Percentiles rank a stretch among this genome's conserved stretches.
phyloP scores from a whole-genome alignment of 495 filamentous ascomycete species.

The Lophium mytilinum region DNA sequence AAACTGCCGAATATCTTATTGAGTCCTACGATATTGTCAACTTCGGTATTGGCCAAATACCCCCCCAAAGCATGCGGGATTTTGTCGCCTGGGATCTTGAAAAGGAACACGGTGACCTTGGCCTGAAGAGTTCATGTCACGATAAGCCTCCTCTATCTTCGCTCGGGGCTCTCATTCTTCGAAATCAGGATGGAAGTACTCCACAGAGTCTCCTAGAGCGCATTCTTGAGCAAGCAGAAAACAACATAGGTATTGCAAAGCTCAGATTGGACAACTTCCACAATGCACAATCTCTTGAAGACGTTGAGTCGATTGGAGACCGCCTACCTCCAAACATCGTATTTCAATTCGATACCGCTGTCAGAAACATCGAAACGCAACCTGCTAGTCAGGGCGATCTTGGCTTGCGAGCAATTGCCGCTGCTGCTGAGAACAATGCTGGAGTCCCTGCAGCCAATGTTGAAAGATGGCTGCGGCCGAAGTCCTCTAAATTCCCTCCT shows the following conservation, averaged over 20 bases:
- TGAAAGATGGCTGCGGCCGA: not conserved
- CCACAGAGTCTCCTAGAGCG: not conserved
- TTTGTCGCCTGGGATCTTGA: slow-evolving; percentile 10
- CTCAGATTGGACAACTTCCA: slow-evolving; percentile 4
- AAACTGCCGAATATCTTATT: not conserved
- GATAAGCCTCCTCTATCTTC: slow-evolving; percentile 8
- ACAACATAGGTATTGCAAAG: slow-evolving; percentile 5
- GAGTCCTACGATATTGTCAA: slow-evolving; percentile 9
- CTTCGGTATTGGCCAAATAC: not conserved
- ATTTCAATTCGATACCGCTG: slow-evolving; percentile 1
- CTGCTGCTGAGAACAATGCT: not conserved
- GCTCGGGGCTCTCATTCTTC: slow-evolving; percentile 2
- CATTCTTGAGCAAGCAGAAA: not conserved
- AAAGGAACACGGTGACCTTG: slow-evolving; percentile 9
- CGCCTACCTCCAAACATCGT: slow-evolving; percentile 7
- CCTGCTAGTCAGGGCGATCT: slow-evolving; percentile 1
- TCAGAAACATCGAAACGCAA: not conserved
- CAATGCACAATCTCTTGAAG: not conserved
- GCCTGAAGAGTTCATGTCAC: not conserved
- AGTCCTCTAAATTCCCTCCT: not conserved
- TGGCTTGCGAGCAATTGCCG: slow-evolving; percentile 5
- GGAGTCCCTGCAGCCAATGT: slow-evolving; percentile 1
- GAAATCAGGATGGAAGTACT: not conserved
- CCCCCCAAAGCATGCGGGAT: not conserved
- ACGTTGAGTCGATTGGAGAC: not conserved